These are phyloP conservation scores for Talaromyces sp. DNA, from an alignment of 2,329 filamentous ascomycete genomes.

Conservation along the genomic window DNA sequence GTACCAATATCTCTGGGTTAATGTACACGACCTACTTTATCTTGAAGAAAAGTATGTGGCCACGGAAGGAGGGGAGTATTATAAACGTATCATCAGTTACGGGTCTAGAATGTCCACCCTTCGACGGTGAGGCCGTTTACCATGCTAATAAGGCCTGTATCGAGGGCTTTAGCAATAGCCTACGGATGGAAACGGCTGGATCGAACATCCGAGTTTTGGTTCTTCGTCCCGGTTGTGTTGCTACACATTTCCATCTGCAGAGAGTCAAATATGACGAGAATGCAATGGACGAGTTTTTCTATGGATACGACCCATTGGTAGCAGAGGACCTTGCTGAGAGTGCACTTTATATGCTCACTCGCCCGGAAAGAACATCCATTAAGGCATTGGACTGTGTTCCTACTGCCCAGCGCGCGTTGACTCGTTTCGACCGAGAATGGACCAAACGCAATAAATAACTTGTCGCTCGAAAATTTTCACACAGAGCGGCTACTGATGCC, in stretches of 20 bases:
- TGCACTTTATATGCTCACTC: conserved; percentile 41
- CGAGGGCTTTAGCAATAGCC: conserved; percentile 47
- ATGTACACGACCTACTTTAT: conserved; percentile 45
- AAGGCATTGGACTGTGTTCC: conserved; percentile 48
- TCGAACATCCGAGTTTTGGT: conserved; percentile 47
- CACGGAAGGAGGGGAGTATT: conserved; percentile 40
- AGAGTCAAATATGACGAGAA: conserved; percentile 42
- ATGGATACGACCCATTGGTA: conserved; percentile 43
- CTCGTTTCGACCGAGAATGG: too few species aligned
- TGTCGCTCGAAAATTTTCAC: too few species aligned
- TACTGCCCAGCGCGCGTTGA: too few species aligned
- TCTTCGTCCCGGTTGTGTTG: conserved; percentile 45
- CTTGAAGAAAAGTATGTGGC: conserved; percentile 41
- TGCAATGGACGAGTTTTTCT: conserved; percentile 41
- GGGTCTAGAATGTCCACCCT: conserved; percentile 45
- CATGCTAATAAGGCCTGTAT: conserved; percentile 46
- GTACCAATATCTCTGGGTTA: conserved; percentile 46
- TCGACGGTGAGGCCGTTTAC: conserved; percentile 47
- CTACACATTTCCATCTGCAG: conserved; percentile 46
- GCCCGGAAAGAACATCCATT: conserved; percentile 37
- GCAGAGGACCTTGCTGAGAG: conserved; percentile 42
- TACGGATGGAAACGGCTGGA: conserved; percentile 44
- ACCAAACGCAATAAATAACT: too few species aligned
- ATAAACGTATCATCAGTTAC: conserved; percentile 48
- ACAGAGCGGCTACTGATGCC: too few species aligned